Conservation (phyloP, 2,329 filamentous ascomycete species). For the Aspergillus ruber region DNA sequence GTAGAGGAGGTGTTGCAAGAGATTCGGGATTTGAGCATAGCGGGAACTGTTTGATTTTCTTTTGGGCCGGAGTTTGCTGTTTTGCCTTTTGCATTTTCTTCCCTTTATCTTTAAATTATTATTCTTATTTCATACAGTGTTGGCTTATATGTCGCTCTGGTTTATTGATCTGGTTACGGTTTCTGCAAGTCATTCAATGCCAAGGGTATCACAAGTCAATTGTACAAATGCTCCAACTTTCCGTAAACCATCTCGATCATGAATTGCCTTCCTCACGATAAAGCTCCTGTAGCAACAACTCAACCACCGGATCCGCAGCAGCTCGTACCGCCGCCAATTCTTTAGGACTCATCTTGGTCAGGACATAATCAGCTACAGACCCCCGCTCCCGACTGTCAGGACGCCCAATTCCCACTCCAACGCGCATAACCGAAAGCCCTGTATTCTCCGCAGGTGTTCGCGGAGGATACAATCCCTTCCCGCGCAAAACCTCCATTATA, state of each 20-base stretch:
- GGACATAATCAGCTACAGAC: slow-evolving; percentile 70
- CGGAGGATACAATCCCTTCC: slow-evolving; percentile 29
- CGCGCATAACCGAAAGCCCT: slow-evolving; percentile 45
- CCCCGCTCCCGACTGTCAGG: slow-evolving; percentile 61
- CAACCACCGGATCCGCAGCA: slow-evolving; percentile 44
- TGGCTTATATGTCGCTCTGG: background rate
- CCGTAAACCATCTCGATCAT: background rate
- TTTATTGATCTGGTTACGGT: background rate
- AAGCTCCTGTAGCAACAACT: slow-evolving; percentile 47
- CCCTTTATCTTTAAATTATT: slow-evolving; percentile 3
- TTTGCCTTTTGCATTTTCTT: slow-evolving; percentile 6
- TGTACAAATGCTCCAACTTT: background rate
- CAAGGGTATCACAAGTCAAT: background rate
- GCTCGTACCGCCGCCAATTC: slow-evolving; percentile 49
- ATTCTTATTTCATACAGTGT: background rate
- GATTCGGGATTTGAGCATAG: slow-evolving; percentile 93
- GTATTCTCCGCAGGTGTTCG: slow-evolving; percentile 20
- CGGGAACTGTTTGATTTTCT: slow-evolving; percentile 53
- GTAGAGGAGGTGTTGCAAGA: slow-evolving; percentile 96
- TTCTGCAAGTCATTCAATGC: background rate
- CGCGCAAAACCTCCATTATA: slow-evolving; percentile 50
- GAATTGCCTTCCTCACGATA: slow-evolving; percentile 21
- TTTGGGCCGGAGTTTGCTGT: slow-evolving; percentile 2
- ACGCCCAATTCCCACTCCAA: slow-evolving; percentile 83
- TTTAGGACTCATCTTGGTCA: slow-evolving; percentile 56